phyloP scores from a whole-genome alignment of 2,329 filamentous ascomycete genomes.

The Canariomyces notabilis region DNA sequence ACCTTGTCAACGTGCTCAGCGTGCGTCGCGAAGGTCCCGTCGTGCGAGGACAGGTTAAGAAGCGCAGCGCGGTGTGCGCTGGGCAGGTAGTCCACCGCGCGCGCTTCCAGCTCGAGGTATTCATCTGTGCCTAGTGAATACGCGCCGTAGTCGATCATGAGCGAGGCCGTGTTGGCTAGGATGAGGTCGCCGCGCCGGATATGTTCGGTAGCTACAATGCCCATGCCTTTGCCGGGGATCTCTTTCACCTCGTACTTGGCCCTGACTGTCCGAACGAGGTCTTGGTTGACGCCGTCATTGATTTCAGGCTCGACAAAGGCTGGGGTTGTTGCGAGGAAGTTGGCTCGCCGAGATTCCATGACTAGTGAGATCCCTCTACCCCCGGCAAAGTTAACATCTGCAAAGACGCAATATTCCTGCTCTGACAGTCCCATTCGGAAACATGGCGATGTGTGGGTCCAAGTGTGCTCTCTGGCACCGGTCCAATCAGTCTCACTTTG shows the following conservation, averaged over 20 bases:
- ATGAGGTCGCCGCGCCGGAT: slow-evolving; percentile 35
- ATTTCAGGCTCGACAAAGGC: slow-evolving; percentile 28
- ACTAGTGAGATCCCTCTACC: slow-evolving; percentile 37
- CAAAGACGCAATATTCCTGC: slow-evolving; percentile 33
- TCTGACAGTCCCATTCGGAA: slow-evolving; percentile 21
- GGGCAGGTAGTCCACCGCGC: slow-evolving; percentile 31
- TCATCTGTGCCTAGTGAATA: slow-evolving; percentile 28
- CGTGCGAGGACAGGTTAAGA: slow-evolving; percentile 36
- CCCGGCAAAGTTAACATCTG: slow-evolving; percentile 31
- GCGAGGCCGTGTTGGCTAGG: slow-evolving; percentile 35
- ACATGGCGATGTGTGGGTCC: slow-evolving; percentile 28
- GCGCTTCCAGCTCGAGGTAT: slow-evolving; percentile 30
- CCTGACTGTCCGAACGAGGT: slow-evolving; percentile 23
- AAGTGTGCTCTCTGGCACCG: slow-evolving; percentile 13
- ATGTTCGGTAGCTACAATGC: slow-evolving; percentile 32
- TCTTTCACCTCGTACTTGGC: slow-evolving; percentile 32
- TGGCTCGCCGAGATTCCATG: slow-evolving; percentile 32
- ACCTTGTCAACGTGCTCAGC: slow-evolving; percentile 33
- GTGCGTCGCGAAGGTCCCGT: slow-evolving; percentile 23
- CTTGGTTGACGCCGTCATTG: slow-evolving; percentile 25
- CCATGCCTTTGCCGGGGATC: slow-evolving; percentile 37
- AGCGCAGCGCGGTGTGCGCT: slow-evolving; percentile 28
- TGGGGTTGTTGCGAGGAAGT: slow-evolving; percentile 24
- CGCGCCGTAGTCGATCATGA: slow-evolving; percentile 37
- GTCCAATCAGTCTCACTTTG: slow-evolving; percentile 9